Percentiles rank a stretch among this genome's conserved stretches.
Conservation (phyloP, 1,284 basidiomycete species). For the Leccinum griseonigrum region DNA sequence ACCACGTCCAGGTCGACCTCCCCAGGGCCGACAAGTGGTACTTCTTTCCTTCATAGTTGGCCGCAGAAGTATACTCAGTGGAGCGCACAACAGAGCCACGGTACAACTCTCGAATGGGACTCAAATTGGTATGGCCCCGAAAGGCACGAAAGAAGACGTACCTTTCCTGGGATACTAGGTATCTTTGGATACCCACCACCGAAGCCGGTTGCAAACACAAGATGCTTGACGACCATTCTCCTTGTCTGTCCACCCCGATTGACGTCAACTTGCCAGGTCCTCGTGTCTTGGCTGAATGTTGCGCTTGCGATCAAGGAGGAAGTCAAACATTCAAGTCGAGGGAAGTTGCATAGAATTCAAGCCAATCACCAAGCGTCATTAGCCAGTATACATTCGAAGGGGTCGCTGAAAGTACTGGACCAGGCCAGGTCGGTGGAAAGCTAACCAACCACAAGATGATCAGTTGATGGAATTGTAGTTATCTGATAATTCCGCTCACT, state of each 20-base stretch:
- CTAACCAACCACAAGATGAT: too few relatives aligned
- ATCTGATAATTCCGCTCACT: too few relatives aligned
- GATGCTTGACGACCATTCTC: constrained; percentile 32
- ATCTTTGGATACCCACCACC: constrained; percentile 35
- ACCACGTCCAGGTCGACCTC: constrained; percentile 78
- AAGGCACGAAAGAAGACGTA: not conserved
- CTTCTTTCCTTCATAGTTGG: constrained; percentile 34
- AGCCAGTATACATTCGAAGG: too few relatives aligned
- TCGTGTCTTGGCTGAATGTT: constrained; percentile 8
- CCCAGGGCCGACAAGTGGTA: constrained; percentile 79
- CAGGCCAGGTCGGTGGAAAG: too few relatives aligned
- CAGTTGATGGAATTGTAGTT: too few relatives aligned
- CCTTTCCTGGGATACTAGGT: constrained; percentile 30
- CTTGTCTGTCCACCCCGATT: constrained; percentile 22
- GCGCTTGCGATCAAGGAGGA: too few relatives aligned
- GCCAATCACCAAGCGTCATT: too few relatives aligned
- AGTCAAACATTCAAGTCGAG: too few relatives aligned
- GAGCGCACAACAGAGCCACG: constrained; percentile 38
- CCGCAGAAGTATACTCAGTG: constrained; percentile 31
- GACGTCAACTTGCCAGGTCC: constrained; percentile 36
- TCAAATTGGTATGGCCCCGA: not conserved
- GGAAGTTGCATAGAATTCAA: too few relatives aligned
- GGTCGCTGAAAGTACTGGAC: too few relatives aligned
- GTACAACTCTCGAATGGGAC: constrained; percentile 19
- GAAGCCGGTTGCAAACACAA: constrained; percentile 40